Evolutionary conservation across 2,329 filamentous ascomycete species (phyloP), one percentile per base, ranked within the genome.

Genomic region (Fusarium begoniae): DNA sequence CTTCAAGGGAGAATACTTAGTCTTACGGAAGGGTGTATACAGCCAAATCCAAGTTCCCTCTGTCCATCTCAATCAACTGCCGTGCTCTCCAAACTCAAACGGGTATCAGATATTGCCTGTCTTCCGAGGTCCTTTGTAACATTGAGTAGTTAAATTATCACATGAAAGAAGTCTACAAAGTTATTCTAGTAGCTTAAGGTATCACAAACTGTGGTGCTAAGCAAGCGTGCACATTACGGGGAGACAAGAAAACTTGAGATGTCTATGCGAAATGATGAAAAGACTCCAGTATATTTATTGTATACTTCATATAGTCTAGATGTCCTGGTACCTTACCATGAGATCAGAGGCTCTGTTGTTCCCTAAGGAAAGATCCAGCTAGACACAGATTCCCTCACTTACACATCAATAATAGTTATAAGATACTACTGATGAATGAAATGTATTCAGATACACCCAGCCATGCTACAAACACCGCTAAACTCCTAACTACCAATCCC

Each of bases 391-490:
- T 37, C 10, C 6, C 8, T 24, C 18, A 30, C 5, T 24, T 24
- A 12, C 6, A 26, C 28, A 61, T 41, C 15, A 17, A 38, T 18
- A 13, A 43, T 6, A 61, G 0, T 18, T 22, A n/a, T 13, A 7
- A 41, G 10, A 17, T 28, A 13, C 22, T 15, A 20, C 30, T 20
- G 8, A 41, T 55, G 15, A 30, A 61, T 40, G 2, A 64, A 65
- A 38, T 61, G 12, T 45, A 61, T 48, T 71, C 18, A 37, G 32
- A 38, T 72, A 37, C 3, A 40, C 55, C 15, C 24, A 32, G 3
- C 28, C 65, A 48, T 70, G 70, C 53, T 54, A 38, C 8, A 45
- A 64, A 53, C 54, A 37, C 54, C 50, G 57, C 40, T 24, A 41
- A 69, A 62, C 47, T 51, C 69, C 62, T 15, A 37, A 37, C 17